These are phyloP conservation scores for Hanseniaspora singularis DNA, from an alignment of 805 yeast genomes.

Conservation along the genomic window DNA sequence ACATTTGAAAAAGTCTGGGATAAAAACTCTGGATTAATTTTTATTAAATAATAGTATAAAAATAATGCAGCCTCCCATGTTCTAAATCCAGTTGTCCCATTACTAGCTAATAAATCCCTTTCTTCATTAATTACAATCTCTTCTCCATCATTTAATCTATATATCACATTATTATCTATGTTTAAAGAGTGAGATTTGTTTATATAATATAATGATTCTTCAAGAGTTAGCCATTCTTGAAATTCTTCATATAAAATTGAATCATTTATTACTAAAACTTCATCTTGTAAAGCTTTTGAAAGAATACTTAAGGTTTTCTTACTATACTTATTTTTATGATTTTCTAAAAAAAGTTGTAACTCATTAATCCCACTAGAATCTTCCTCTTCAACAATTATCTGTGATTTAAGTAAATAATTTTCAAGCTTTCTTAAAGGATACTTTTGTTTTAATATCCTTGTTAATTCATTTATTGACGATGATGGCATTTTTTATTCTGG, in stretches of 20 bases:
- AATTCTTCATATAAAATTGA: background rate
- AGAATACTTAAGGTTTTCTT: background rate
- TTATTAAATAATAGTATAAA: slow-evolving; percentile 37
- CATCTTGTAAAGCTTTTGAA: slow-evolving; percentile 4
- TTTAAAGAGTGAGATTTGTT: background rate
- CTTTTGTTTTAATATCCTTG: slow-evolving; percentile 5
- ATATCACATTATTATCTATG: slow-evolving; percentile 3
- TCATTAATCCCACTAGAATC: background rate
- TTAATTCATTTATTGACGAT: background rate
- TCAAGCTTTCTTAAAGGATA: background rate
- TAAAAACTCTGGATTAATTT: background rate
- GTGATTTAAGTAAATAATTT: background rate
- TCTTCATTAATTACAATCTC: slow-evolving; percentile 7
- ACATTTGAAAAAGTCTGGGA: background rate
- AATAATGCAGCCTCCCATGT: slow-evolving; percentile 91
- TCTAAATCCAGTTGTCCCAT: slow-evolving; percentile 62
- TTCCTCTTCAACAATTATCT: background rate
- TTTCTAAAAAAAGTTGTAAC: background rate
- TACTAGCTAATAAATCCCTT: slow-evolving; percentile 12
- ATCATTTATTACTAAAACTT: background rate
- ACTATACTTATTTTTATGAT: background rate
- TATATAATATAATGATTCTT: slow-evolving; percentile 6
- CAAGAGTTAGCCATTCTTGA: slow-evolving; percentile 8
- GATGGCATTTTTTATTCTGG: background rate
- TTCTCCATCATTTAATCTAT: background rate